Evolutionary conservation across 768 basidiomycete genomes (phyloP).

Genomic region (Mycena galericulata): DNA sequence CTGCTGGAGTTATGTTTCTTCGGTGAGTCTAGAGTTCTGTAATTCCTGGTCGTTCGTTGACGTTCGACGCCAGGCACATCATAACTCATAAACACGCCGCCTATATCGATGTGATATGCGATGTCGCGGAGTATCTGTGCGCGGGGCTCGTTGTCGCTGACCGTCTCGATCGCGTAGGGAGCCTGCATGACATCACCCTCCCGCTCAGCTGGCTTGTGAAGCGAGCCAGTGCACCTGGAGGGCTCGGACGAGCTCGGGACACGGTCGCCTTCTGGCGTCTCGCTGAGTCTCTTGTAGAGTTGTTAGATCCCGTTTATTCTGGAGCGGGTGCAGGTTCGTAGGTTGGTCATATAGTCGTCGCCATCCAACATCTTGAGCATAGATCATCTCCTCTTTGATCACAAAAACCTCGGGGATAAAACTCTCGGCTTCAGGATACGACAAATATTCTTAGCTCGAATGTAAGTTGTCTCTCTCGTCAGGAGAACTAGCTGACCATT

Average conservation of each 20-base stretch:
- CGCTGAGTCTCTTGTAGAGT: conserved; percentile 35
- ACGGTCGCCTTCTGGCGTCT: conserved; percentile 31
- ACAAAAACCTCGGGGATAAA: conserved; percentile 28
- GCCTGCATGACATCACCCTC: conserved; percentile 63
- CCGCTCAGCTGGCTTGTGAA: conserved; percentile 66
- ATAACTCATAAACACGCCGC: conserved; percentile 49
- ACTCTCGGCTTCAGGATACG: conserved; percentile 37
- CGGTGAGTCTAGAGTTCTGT: conserved; percentile 46
- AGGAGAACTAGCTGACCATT: conserved; percentile 33
- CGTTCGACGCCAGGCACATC: conserved; percentile 53
- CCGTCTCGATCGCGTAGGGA: conserved; percentile 30
- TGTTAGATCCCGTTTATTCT: conserved; percentile 39
- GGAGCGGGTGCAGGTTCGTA: conserved; percentile 41
- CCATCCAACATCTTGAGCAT: neutral
- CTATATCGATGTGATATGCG: conserved; percentile 63
- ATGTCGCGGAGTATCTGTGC: conserved; percentile 62
- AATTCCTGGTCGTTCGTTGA: neutral
- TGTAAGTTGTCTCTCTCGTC: conserved; percentile 52
- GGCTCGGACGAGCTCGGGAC: conserved; percentile 1
- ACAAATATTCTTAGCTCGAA: conserved; percentile 55
- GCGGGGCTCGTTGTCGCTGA: conserved; percentile 52
- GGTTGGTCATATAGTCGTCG: neutral
- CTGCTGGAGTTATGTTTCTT: conserved; percentile 53
- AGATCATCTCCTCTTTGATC: conserved; percentile 47
- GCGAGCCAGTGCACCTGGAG: conserved; percentile 30